phyloP scores from a whole-genome alignment of 73 alveolate genomes.

The Tetrahymena borealis region DNA sequence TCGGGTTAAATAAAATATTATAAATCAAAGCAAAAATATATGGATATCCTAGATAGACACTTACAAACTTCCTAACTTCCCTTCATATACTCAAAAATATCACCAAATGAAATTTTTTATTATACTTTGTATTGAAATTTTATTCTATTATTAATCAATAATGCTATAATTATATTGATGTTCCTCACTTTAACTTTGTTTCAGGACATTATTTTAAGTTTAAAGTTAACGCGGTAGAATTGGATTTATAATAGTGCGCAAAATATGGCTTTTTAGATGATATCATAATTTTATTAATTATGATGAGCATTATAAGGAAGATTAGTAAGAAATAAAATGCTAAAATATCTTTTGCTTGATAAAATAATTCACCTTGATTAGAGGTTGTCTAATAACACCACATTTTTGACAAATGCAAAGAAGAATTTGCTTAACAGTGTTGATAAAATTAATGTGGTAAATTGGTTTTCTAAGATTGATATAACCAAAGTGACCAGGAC shows the following conservation, averaged over 20 bases:
- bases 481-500: not conserved
- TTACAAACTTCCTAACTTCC: too few species aligned
- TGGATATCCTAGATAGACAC: not conserved
- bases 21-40: not conserved
- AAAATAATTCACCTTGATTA: not conserved
- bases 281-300: too few species aligned
- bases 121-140: too few species aligned
- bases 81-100: too few species aligned
- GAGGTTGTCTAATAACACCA: not conserved
- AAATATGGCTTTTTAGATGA: too few species aligned
- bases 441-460: not conserved
- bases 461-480: not conserved
- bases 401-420: not conserved
- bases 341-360: not conserved
- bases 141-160: too few species aligned
- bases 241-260: not conserved
- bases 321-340: too few species aligned
- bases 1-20: not conserved
- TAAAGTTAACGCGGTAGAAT: not conserved
- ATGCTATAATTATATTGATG: too few species aligned
- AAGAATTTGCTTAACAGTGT: not conserved
- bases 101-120: too few species aligned
- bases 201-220: too few species aligned
- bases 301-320: too few species aligned
- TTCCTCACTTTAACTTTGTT: too few species aligned